phyloP scores from a whole-genome alignment of 2,329 filamentous ascomycete species.

The Diaporthe aspalathi region DNA sequence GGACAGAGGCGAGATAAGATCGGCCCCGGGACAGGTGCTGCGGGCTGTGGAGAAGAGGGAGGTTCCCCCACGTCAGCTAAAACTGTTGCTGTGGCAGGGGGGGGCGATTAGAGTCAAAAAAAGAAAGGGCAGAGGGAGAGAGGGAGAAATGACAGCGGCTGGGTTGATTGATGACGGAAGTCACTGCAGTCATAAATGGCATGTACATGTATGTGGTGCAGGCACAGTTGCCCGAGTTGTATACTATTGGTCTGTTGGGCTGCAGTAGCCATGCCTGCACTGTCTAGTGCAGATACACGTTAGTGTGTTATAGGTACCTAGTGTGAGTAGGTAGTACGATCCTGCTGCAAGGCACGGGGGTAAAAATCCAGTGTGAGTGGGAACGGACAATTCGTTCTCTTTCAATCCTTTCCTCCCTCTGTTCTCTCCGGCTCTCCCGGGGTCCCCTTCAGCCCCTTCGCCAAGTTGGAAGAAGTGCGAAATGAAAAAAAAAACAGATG shows the following conservation, averaged over 20 bases:
- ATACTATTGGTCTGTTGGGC: not conserved
- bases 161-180: constrained; percentile 11
- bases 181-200: not conserved
- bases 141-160: constrained; percentile 9
- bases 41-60: constrained; percentile 8
- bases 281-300: too few relatives aligned
- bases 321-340: constrained; percentile 5
- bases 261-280: not conserved
- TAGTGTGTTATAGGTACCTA: too few relatives aligned
- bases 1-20: constrained; percentile 25
- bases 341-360: constrained; percentile 28
- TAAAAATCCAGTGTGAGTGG: not conserved
- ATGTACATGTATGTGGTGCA: not conserved
- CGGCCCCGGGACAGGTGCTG: not conserved
- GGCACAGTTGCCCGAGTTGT: not conserved
- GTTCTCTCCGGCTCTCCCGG: not conserved
- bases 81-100: not conserved
- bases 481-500: not conserved
- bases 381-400: not conserved
- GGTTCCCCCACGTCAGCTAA: not conserved
- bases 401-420: not conserved
- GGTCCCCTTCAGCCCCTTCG: not conserved
- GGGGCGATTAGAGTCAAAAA: not conserved
- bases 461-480: not conserved
- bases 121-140: not conserved